Evolutionary conservation across 2,329 filamentous ascomycete genomes (phyloP).

Genomic region (Mycosphaerella arachidis): DNA sequence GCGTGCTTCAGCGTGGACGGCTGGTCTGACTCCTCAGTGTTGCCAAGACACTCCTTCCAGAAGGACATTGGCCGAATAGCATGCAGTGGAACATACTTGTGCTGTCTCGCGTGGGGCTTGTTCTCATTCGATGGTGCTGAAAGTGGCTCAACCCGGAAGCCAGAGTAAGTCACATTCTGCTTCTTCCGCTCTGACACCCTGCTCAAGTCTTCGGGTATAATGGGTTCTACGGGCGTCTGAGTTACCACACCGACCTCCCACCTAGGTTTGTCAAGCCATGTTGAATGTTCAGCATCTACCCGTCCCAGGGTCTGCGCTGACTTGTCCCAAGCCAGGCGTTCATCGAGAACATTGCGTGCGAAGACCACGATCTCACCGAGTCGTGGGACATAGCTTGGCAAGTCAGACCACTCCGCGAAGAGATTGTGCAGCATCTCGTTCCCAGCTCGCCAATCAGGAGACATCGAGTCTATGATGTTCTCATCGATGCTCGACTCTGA

Average conservation of each 20-base stretch:
- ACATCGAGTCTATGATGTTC: constrained; percentile 45
- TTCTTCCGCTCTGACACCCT: constrained; percentile 37
- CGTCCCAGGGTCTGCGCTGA: constrained; percentile 22
- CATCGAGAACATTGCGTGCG: constrained; percentile 32
- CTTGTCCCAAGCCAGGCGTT: constrained; percentile 30
- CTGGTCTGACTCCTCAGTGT: constrained; percentile 38
- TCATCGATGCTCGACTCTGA: constrained; percentile 39
- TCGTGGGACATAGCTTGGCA: constrained; percentile 51
- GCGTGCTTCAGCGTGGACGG: constrained; percentile 54
- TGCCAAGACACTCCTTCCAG: constrained; percentile 49
- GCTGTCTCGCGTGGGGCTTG: constrained; percentile 51
- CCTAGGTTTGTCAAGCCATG: constrained; percentile 31
- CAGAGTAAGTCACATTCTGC: constrained; percentile 46
- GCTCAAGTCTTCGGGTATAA: constrained; percentile 45
- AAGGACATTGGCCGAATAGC: constrained; percentile 53
- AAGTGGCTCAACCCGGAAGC: constrained; percentile 55
- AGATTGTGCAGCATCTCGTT: constrained; percentile 40
- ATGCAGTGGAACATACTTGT: constrained; percentile 52
- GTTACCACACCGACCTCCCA: constrained; percentile 58
- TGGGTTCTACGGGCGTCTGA: constrained; percentile 44
- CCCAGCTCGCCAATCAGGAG: constrained; percentile 55
- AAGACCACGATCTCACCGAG: constrained; percentile 56
- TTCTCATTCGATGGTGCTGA: constrained; percentile 43
- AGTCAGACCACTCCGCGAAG: constrained; percentile 40
- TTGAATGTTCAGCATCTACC: not conserved